Percentiles rank a stretch among this genome's conserved stretches.
Evolutionary conservation across 768 basidiomycete genomes (phyloP).

Genomic region (Amanita rimosa): DNA sequence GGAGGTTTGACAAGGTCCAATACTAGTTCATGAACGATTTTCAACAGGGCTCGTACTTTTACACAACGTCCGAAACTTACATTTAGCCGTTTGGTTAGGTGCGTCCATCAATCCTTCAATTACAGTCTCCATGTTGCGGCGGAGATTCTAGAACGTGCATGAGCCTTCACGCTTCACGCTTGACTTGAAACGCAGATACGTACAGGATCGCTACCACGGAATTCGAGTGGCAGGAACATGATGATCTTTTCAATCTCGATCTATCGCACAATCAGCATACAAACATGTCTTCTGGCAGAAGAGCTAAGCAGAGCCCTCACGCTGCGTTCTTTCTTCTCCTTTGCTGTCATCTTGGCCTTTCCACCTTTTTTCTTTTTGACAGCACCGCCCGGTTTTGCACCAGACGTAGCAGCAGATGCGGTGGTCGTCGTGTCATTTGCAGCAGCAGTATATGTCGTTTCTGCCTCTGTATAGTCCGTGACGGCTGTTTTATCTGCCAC

Average conservation of each 20-base stretch:
- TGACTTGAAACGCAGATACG: conserved; percentile 12
- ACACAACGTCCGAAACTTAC: conserved; percentile 25
- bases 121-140: conserved; percentile 70
- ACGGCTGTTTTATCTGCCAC: conserved; percentile 28
- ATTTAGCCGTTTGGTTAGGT: conserved; percentile 46
- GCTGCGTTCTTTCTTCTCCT: conserved; percentile 76
- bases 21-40: conserved; percentile 31
- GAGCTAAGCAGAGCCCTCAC: conserved; percentile 25
- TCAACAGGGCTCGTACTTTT: background rate
- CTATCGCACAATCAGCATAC: conserved; percentile 16
- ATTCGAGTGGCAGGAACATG: conserved; percentile 75
- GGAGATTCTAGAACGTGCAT: conserved; percentile 37
- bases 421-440: conserved; percentile 18
- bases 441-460: conserved; percentile 23
- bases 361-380: conserved; percentile 41
- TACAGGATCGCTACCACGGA: conserved; percentile 81
- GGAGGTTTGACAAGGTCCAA: conserved; percentile 67
- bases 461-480: conserved; percentile 27
- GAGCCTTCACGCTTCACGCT: conserved; percentile 3
- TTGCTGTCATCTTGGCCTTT: conserved; percentile 61
- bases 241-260: conserved; percentile 62
- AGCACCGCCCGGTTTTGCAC: conserved; percentile 25
- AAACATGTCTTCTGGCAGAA: too few species aligned
- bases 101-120: conserved; percentile 68
- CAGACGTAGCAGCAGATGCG: conserved; percentile 24